phyloP scores from a whole-genome alignment of 106 monocot species.

The Dioscorea dumetorum region DNA sequence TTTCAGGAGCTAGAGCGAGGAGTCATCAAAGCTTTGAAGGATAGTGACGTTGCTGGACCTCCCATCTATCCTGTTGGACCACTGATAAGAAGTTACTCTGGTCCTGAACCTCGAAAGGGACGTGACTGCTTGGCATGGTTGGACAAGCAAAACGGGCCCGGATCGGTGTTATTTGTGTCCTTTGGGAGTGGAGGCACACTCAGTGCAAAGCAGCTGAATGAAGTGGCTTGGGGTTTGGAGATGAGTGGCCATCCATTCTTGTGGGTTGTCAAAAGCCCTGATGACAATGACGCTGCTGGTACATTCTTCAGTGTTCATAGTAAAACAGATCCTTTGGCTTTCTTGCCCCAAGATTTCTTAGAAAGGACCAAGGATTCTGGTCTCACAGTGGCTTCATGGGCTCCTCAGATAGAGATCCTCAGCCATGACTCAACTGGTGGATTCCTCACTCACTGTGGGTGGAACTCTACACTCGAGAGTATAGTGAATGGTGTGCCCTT shows the following conservation, averaged over 20 bases:
- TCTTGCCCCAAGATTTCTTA: constrained; percentile 2
- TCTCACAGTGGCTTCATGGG: not conserved
- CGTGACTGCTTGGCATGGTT: constrained; percentile 21
- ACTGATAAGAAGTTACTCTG: constrained; percentile 11
- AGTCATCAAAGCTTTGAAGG: constrained; percentile 10
- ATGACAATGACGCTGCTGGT: constrained; percentile 7
- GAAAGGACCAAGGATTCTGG: not conserved
- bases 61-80: constrained; percentile 52
- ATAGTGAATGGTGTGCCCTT: constrained; percentile 18
- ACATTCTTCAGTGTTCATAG: constrained; percentile 11
- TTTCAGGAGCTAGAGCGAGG: constrained; percentile 47
- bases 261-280: constrained; percentile 27
- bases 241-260: constrained; percentile 27
- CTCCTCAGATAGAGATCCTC: constrained; percentile 2
- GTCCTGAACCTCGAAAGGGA: not conserved
- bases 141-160: constrained; percentile 21
- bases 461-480: constrained; percentile 24
- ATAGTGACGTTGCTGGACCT: constrained; percentile 14
- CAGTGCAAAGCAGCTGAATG: constrained; percentile 12
- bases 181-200: constrained; percentile 37
- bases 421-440: not conserved
- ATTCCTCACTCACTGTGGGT: constrained; percentile 24
- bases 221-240: constrained; percentile 37
- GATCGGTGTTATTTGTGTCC: constrained; percentile 33
- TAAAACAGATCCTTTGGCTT: not conserved